A percentile compares a stretch with the other conserved stretches of the same genome.
Conservation (phyloP, 177 flowering plant genomes). For the Viscum album region DNA sequence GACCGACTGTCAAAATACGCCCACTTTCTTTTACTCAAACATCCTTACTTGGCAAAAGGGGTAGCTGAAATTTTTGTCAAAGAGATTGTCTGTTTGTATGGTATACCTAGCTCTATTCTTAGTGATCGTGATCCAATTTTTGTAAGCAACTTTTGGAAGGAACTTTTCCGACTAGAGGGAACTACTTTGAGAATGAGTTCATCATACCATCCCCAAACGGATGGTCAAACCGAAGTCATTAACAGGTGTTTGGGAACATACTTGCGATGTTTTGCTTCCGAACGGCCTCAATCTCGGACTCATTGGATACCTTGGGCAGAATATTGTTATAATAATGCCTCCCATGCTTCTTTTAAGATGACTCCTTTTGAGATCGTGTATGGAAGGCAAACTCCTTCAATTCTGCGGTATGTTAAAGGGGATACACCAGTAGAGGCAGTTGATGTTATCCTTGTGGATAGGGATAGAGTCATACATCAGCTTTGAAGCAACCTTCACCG, state of each 20-base stretch:
- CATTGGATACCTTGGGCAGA: neutral
- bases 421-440: neutral
- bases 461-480: neutral
- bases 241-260: neutral
- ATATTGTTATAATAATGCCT: neutral
- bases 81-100: conserved; percentile 5
- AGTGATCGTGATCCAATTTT: conserved; percentile 11
- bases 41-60: conserved; percentile 10
- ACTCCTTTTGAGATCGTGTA: neutral
- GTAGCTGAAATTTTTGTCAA: conserved; percentile 10
- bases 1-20: conserved; percentile 5
- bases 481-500: neutral
- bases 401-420: neutral
- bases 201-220: neutral
- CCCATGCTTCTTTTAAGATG: neutral
- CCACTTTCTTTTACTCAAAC: conserved; percentile 11
- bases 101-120: conserved; percentile 6
- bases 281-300: neutral
- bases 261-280: neutral
- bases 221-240: neutral
- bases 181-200: neutral
- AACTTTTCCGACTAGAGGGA: neutral
- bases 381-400: neutral
- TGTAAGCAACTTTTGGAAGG: conserved; percentile 5
- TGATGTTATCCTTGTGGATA: neutral